phyloP scores from a whole-genome alignment of 345 rosid species.

The Camelina neglecta region DNA sequence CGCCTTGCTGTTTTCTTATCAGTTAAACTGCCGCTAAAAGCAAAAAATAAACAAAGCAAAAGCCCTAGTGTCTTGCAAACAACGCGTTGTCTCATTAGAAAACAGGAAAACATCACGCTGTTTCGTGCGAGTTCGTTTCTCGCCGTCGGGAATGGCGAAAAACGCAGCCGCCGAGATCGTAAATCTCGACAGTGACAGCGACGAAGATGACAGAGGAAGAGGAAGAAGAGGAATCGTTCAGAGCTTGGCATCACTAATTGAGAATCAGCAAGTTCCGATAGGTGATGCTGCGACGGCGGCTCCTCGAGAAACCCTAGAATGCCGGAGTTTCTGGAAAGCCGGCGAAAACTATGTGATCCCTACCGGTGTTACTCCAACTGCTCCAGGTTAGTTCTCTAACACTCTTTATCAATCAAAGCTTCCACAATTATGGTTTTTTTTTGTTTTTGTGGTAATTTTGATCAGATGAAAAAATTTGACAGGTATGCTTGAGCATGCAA shows the following conservation, averaged over 20 bases:
- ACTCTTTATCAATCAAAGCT: background rate
- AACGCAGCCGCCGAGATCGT: constrained; percentile 39
- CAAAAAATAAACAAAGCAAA: background rate
- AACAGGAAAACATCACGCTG: constrained; percentile 10
- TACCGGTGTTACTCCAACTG: constrained; percentile 39
- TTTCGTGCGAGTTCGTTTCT: background rate
- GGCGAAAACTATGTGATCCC: constrained; percentile 50
- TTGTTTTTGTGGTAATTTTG: background rate
- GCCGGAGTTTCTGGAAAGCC: constrained; percentile 91
- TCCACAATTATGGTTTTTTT: background rate
- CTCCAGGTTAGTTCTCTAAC: constrained; percentile 8
- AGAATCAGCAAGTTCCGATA: constrained; percentile 30
- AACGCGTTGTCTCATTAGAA: background rate
- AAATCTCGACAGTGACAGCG: constrained; percentile 56
- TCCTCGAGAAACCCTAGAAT: constrained; percentile 46
- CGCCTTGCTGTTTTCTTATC: background rate
- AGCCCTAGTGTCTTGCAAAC: constrained; percentile 5
- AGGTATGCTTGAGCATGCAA: constrained; percentile 86
- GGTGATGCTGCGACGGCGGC: constrained; percentile 35
- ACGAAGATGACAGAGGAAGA: constrained; percentile 42
- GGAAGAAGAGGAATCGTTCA: constrained; percentile 17
- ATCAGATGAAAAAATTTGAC: constrained; percentile 14
- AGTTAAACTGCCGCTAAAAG: background rate
- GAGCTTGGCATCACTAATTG: constrained; percentile 16
- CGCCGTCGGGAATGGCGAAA: constrained; percentile 9